phyloP scores from a whole-genome alignment of 306 rosid genomes.

The Fragaria nilgerrensis region DNA sequence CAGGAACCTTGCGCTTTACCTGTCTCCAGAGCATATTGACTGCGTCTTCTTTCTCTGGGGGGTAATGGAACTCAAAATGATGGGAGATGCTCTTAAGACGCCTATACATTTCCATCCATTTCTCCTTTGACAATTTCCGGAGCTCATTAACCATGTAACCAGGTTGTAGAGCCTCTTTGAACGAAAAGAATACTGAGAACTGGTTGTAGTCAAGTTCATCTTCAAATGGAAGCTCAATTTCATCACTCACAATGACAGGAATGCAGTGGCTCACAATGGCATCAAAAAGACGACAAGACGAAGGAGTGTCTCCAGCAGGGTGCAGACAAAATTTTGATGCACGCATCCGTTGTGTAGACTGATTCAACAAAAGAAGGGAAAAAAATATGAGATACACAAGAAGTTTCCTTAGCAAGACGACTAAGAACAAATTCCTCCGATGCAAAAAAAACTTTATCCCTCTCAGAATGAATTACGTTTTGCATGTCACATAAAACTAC shows the following conservation, averaged over 20 bases:
- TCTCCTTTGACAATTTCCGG: constrained; percentile 64
- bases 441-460: constrained; percentile 13
- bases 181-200: constrained; percentile 84
- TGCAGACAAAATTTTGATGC: constrained; percentile 89
- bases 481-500: background rate
- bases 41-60: constrained; percentile 75
- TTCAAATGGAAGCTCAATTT: constrained; percentile 96
- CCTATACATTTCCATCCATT: constrained; percentile 90
- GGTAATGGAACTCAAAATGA: constrained; percentile 90
- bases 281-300: constrained; percentile 96
- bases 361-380: constrained; percentile 26
- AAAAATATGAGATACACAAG: constrained; percentile 14
- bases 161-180: constrained; percentile 80
- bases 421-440: constrained; percentile 3
- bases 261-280: constrained; percentile 96
- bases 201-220: constrained; percentile 81
- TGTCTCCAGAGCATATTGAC: constrained; percentile 96
- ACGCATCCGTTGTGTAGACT: constrained; percentile 91
- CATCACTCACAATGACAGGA: constrained; percentile 94
- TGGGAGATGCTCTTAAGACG: constrained; percentile 64
- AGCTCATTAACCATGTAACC: constrained; percentile 75
- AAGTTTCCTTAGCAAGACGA: background rate
- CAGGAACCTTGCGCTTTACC: constrained; percentile 82
- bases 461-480: background rate
- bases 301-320: constrained; percentile 98